A percentile compares a stretch with the other conserved stretches of the same genome.
Evolutionary conservation across 345 rosid species (phyloP).

Genomic region (Psidium friedrichsthalianum): DNA sequence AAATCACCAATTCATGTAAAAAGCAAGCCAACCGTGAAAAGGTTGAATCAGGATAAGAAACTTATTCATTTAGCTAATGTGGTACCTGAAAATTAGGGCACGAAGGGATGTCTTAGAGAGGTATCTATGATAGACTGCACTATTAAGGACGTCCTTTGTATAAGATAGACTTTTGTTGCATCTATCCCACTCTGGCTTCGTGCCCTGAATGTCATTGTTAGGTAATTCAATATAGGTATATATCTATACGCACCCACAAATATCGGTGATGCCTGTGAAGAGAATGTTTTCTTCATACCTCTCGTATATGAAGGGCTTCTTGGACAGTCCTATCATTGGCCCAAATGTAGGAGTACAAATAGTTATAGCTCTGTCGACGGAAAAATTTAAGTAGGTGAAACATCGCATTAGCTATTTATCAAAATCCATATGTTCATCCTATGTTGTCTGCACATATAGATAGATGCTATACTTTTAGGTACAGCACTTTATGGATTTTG

Average conservation of each 20-base stretch:
- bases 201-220: neutral
- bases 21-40: neutral
- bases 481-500: neutral
- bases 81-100: constrained; percentile 11
- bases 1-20: neutral
- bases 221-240: neutral
- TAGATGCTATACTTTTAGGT: neutral
- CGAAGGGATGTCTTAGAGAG: constrained; percentile 8
- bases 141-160: neutral
- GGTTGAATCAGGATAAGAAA: too few relatives aligned
- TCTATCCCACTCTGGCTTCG: constrained; percentile 4
- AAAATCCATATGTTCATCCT: neutral
- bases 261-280: neutral
- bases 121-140: constrained; percentile 4
- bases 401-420: neutral
- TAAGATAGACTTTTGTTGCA: constrained; percentile 14
- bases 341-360: constrained; percentile 2
- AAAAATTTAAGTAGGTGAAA: neutral
- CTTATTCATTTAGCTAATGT: neutral
- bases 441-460: neutral
- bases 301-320: constrained; percentile 11
- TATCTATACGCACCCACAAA: neutral
- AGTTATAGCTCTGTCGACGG: neutral
- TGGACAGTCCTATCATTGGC: constrained; percentile 21
- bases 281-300: constrained; percentile 10